Conservation (phyloP, 345 rosid species). For the Lenwebbia sp. region DNA sequence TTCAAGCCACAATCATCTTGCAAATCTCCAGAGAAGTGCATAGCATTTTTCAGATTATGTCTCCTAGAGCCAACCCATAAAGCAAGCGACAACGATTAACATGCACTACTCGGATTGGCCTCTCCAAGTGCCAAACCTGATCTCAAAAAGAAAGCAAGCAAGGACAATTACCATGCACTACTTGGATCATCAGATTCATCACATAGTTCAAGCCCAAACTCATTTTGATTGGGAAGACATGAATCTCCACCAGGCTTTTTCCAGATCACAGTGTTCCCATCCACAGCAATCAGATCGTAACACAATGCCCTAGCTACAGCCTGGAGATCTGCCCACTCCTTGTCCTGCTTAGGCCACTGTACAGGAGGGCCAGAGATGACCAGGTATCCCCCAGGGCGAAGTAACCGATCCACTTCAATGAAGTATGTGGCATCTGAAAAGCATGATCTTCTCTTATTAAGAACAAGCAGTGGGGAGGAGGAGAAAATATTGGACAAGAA, state of each 20-base stretch:
- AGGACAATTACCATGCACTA: conserved; percentile 57
- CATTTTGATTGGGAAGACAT: conserved; percentile 72
- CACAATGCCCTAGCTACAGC: conserved; percentile 89
- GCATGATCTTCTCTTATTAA: conserved; percentile 2
- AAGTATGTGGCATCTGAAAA: conserved; percentile 93
- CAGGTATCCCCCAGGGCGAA: conserved; percentile 90
- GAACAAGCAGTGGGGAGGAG: conserved; percentile 11
- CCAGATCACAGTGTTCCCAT: conserved; percentile 98
- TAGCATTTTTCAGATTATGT: neutral
- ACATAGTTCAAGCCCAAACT: conserved; percentile 78
- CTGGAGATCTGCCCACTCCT: conserved; percentile 99
- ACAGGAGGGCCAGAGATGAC: conserved; percentile 99
- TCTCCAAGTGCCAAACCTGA: neutral
- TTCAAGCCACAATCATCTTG: neutral
- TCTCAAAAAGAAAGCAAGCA: neutral
- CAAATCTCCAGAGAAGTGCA: neutral
- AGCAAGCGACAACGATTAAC: neutral
- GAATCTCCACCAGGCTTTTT: conserved; percentile 82
- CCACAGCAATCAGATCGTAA: conserved; percentile 87
- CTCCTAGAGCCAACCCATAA: neutral
- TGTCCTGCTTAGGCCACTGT: conserved; percentile 97
- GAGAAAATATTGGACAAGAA: neutral
- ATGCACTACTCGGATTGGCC: neutral
- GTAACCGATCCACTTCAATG: conserved; percentile 82
- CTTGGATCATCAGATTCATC: conserved; percentile 68